A percentile compares a stretch with the other conserved stretches of the same genome.
phyloP scores from a whole-genome alignment of 192 early-diverging fungal genomes.

The Mortierella claussenii region DNA sequence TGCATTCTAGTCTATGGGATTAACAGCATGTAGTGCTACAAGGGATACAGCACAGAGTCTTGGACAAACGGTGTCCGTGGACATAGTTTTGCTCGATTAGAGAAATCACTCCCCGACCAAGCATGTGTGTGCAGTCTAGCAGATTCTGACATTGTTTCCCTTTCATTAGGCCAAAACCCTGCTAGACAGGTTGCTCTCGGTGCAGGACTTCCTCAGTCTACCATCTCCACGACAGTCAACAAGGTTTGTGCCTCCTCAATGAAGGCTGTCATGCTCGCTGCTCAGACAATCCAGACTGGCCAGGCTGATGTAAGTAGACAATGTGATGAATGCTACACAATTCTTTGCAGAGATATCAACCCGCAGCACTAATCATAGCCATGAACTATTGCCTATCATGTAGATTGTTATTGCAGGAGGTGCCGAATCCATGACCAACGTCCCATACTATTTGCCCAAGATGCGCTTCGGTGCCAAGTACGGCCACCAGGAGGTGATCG shows the following conservation, averaged over 20 bases:
- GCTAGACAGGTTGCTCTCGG: slow-evolving; percentile 83
- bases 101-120: no score
- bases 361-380: no score
- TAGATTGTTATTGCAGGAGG: slow-evolving; percentile 78
- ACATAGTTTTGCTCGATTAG: no score
- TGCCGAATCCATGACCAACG: slow-evolving; percentile 86
- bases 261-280: slow-evolving; percentile 82
- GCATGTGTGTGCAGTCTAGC: no score
- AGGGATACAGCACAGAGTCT: no score
- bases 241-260: slow-evolving; percentile 88
- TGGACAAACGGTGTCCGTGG: no score
- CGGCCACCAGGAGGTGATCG: slow-evolving; percentile 75
- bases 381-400: background rate
- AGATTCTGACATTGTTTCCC: background rate
- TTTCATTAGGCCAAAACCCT: slow-evolving; percentile 76
- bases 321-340: no score
- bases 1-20: no score
- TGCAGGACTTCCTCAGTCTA: slow-evolving; percentile 72
- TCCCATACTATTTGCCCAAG: slow-evolving; percentile 84
- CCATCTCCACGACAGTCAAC: slow-evolving; percentile 82
- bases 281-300: slow-evolving; percentile 79
- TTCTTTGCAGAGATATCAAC: no score
- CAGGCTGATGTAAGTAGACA: slow-evolving; percentile 66
- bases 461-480: slow-evolving; percentile 83
- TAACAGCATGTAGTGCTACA: no score